Base-by-base conservation (phyloP, 768 basidiomycete genomes). In the Termitomyces sp. region DNA sequence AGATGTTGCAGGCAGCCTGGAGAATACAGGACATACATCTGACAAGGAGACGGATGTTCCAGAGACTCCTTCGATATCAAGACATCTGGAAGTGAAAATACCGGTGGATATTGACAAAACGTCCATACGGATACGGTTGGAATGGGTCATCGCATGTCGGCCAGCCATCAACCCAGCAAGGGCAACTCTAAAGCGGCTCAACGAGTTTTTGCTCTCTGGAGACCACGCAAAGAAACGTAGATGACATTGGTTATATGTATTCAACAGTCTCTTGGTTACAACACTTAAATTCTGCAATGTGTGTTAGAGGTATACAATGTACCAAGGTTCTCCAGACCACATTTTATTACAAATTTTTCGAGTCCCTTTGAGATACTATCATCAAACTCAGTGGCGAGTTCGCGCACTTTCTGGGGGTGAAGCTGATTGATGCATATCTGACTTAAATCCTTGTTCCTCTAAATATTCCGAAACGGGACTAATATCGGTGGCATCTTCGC, bases 151-250 rank as follows among this genome's bases (percentile, higher is more conserved):
- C 57, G 76, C 87, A 20, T 86, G 83, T 61, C 74, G 80, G 52
- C 88, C 90, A 5, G 74, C 76, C 54, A 88, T 86, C 3, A 98
- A 97, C 67, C 95, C 96, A 0, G 86, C 90, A 10, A 81, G 94
- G 43, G 78, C 84, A 16, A 92, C 89, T 9, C 76, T 98, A 58
- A 91, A 91, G 69, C 73, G 86, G 14, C 81, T 91, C 46, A 92
- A 94, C 66, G 85, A 88, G 61, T 89, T 79, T 62, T 69, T 92
- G 5, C 78, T 94, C 63, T 60, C 61, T 18, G 32, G 52, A 28
- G 55, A 51, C 11, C 58, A 56, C 43, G 20, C 10, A 20, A 43
- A 26, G 24, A 46, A 14, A 20, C 36, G 24, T 43, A 44, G 5
- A 28, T 52, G 16, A 36, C 13, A 24, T 18, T 20, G 16, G 9